Base-by-base conservation (phyloP, 1,139 yeast genomes). In the Pichia sp. region DNA sequence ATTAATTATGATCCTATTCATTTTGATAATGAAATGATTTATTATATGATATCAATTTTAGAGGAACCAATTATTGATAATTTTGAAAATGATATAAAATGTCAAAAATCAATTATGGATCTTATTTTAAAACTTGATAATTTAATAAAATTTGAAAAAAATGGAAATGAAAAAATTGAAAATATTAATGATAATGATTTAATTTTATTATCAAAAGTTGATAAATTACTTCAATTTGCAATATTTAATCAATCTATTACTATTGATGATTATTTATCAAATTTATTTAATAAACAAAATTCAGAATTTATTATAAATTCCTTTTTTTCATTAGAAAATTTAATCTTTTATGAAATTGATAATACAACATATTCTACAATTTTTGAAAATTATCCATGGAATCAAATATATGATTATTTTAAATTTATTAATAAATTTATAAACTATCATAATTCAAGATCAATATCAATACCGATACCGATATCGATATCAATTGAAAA, bases 241-340 rank as follows among this genome's bases (percentile, higher is more conserved):
- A 24, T 37, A 6, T 16, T 22, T 3, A 32, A 24, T n/a, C n/a
- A 43, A 12, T 11, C 28, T 6, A 26, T 16, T 2, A 3, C 5
- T 5, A 7, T 33, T 10, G 9, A 5, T 6, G 4, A 5, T n/a
- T 24, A 33, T 24, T n/a, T 24, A 7, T 12, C 20, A 24, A 33
- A 24, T 24, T 33, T 33, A 24, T 31, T 28, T 7, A 5, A 26
- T 10, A 10, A 10, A 7, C 38, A 41, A 27, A 38, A 38, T 23
- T 12, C 16, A 23, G 10, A n/a, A 3, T 44, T 43, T 41, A 41
- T 29, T 9, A 35, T 30, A 31, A 44, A 41, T 25, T 41, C 45
- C 4, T 4, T 45, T 2, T 27, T 45, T 4, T 41, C 48, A 7
- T 16, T 45, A 16, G 48, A 45, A 24, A 6, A 3, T 23, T 26